Percentiles rank a stretch among this genome's conserved stretches.
Evolutionary conservation across 257 asterid genomes (phyloP).

Genomic region (Fraxinus cuspidata): DNA sequence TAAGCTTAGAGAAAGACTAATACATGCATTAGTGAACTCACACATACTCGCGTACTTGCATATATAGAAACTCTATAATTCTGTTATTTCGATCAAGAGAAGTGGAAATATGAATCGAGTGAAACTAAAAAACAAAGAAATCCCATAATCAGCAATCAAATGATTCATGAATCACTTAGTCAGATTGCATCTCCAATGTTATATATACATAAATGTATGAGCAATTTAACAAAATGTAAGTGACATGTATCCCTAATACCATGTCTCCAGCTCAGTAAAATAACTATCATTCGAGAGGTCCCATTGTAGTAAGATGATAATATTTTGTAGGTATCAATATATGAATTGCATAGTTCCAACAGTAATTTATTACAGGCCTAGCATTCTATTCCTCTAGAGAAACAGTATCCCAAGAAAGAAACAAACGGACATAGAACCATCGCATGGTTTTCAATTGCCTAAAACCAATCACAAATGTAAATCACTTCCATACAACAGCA

Average conservation of each 20-base stretch:
- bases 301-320: not conserved
- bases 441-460: not conserved
- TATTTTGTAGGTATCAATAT: not conserved
- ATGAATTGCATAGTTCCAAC: not conserved
- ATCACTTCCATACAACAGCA: slow-evolving; percentile 8
- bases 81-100: too few species aligned
- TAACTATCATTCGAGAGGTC: not conserved
- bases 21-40: not conserved
- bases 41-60: slow-evolving; percentile 3
- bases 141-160: too few species aligned
- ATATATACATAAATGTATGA: not conserved
- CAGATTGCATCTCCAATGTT: too few species aligned
- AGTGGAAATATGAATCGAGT: too few species aligned
- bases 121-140: too few species aligned
- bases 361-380: not conserved
- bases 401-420: not conserved
- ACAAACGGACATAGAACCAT: not conserved
- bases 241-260: not conserved
- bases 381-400: not conserved
- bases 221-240: not conserved
- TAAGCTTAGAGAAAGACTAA: not conserved
- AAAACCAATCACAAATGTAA: not conserved
- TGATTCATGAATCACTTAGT: too few species aligned
- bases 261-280: not conserved
- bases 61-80: slow-evolving; percentile 22